These are phyloP conservation scores for Gigaspora rosea DNA, from an alignment of 192 early-diverging fungal species.

Conservation along the genomic window DNA sequence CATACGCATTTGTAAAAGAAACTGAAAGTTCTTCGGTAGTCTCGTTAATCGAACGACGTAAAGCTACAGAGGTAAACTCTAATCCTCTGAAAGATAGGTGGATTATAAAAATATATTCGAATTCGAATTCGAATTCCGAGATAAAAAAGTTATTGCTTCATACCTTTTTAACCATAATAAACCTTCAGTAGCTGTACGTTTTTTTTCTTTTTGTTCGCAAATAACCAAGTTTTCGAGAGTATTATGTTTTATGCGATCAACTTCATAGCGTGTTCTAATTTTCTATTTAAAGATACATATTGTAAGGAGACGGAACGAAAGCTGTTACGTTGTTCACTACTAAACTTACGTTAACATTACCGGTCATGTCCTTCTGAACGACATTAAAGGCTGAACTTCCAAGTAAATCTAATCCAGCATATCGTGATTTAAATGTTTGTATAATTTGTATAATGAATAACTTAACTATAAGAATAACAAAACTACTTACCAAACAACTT, in stretches of 20 bases:
- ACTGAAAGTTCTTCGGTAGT: constrained; percentile 61
- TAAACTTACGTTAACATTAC: constrained; percentile 85
- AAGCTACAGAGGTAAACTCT: constrained; percentile 73
- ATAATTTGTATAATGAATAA: background rate
- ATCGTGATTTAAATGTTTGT: too few species aligned
- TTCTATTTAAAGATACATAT: constrained; percentile 54
- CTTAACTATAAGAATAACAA: constrained; percentile 5
- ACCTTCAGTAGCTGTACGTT: constrained; percentile 85
- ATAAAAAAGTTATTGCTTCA: too few species aligned
- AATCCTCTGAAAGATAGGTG: constrained; percentile 59
- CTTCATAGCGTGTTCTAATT: constrained; percentile 72
- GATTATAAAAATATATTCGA: background rate
- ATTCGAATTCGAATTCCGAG: background rate
- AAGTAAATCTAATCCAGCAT: constrained; percentile 60
- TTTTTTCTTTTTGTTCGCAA: constrained; percentile 75
- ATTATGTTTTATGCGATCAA: constrained; percentile 64
- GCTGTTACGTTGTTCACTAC: background rate
- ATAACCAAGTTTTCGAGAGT: constrained; percentile 85
- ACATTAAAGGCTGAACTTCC: constrained; percentile 74
- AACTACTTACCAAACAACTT: constrained; percentile 67
- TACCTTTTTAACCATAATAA: constrained; percentile 85
- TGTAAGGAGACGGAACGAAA: constrained; percentile 16
- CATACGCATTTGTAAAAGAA: constrained; percentile 77
- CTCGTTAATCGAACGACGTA: constrained; percentile 60
- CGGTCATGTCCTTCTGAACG: constrained; percentile 92